Conservation (phyloP, 176 grass and related monocot species). For the Rhynchospora tenuis region DNA sequence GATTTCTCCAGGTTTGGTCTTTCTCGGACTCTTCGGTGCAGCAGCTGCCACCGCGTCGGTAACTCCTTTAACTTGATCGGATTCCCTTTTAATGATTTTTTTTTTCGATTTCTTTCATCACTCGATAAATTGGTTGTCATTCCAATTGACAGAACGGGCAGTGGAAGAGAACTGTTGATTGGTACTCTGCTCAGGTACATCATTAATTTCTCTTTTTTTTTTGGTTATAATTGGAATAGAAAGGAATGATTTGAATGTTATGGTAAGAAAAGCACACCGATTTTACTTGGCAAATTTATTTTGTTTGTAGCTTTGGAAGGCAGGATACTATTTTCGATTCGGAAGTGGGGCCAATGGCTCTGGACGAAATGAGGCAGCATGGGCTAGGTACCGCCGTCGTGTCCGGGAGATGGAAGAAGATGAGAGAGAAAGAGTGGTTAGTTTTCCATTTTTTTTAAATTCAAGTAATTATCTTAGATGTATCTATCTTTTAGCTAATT, state of each 20-base stretch:
- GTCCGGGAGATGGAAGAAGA: slow-evolving; percentile 37
- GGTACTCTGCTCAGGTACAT: slow-evolving; percentile 18
- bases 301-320: slow-evolving; percentile 46
- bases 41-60: background rate
- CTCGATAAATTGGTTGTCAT: background rate
- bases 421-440: slow-evolving; percentile 66
- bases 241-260: background rate
- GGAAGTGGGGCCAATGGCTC: slow-evolving; percentile 25
- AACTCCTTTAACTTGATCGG: background rate
- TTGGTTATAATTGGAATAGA: background rate
- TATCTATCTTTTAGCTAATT: too few relatives aligned
- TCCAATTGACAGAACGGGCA: background rate
- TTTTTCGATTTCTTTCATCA: background rate
- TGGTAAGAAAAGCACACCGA: background rate
- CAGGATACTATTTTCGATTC: slow-evolving; percentile 39
- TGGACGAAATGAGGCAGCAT: slow-evolving; percentile 29
- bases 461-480: too few relatives aligned
- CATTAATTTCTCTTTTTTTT: background rate
- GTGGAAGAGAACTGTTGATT: background rate
- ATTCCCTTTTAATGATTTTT: background rate
- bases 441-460: slow-evolving; percentile 25
- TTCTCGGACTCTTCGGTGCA: slow-evolving; percentile 15
- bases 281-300: background rate
- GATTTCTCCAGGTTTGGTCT: background rate
- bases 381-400: slow-evolving; percentile 43